Evolutionary conservation across 331 rosid genomes (phyloP).

Genomic region (Malus hybrid): DNA sequence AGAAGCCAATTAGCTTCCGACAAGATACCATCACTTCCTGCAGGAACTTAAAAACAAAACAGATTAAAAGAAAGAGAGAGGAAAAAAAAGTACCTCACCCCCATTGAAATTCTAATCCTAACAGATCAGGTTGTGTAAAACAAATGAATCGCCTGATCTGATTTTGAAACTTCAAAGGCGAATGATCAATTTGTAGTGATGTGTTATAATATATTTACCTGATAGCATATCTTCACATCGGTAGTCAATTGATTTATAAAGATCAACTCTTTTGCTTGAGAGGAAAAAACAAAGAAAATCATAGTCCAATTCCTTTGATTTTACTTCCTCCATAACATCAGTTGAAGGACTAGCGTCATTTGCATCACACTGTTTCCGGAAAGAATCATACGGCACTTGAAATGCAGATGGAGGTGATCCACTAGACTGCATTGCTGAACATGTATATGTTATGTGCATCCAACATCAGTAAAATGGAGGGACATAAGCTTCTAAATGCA

Average conservation of each 20-base stretch:
- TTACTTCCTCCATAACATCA: constrained; percentile 31
- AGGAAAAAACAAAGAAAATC: constrained; percentile 82
- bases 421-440: constrained; percentile 72
- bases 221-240: constrained; percentile 91
- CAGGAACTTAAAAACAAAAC: constrained; percentile 23
- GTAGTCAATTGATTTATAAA: constrained; percentile 63
- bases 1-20: constrained; percentile 86
- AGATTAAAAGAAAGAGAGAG: not conserved
- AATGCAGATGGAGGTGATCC: constrained; percentile 99
- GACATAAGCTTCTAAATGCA: not conserved
- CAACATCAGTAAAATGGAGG: not conserved
- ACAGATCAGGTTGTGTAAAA: not conserved
- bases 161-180: not conserved
- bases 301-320: constrained; percentile 58
- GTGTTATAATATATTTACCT: constrained; percentile 37
- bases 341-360: constrained; percentile 22
- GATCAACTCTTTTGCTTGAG: constrained; percentile 65
- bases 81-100: not conserved
- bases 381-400: constrained; percentile 73
- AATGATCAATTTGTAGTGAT: constrained; percentile 8
- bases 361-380: constrained; percentile 43
- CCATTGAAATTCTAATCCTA: not conserved
- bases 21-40: constrained; percentile 69
- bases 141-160: not conserved
- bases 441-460: not conserved